Base-by-base conservation (phyloP, 2,329 filamentous ascomycete species). In the Neofusicoccum sp. region DNA sequence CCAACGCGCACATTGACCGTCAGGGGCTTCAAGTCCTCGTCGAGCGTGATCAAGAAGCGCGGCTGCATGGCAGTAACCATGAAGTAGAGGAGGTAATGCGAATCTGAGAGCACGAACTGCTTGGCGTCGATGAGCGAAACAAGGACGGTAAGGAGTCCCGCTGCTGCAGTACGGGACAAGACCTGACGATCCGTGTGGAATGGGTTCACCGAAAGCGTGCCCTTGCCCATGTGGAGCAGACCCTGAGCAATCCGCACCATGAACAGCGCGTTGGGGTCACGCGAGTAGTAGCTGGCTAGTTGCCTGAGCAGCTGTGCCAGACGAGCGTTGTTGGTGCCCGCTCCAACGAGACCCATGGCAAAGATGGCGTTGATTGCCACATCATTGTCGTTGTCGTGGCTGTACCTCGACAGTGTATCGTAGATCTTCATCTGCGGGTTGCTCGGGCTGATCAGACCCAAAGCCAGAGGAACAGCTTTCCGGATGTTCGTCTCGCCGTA, bases 351-450 rank as follows among this genome's bases (percentile, higher is more conserved):
- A 77, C 95, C 95, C 95, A 99, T 99, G 67, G 95, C 93, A 71
- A 99, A 99, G 73, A 99, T 99, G 70, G 95, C 92, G 73, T 98
- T 99, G 76, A 99, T 90, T 40, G 95, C 95, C 48, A 99, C 95
- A 70, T 99, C 95, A 64, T 93, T 96, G 78, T 99, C 95, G 67
- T 95, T 99, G 80, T 99, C 95, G 84, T 99, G 95, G 65, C 90
- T 96, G 83, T 99, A 99, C 71, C 95, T 85, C 56, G 95, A 99
- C 9, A 99, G 82, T 0, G 95, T 99, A 75, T 99, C 95, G 80
- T 99, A 99, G 49, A 99, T 90, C 83, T 98, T 99, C 93, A 99
- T 99, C 75, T 99, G 96, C 9, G 95, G 95, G 79, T 99, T 99
- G 79, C 92, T 97, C 11, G 96, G 91, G 78, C 91, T 96, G 72